phyloP scores from a whole-genome alignment of 495 filamentous ascomycete genomes.

The Xylaria acuta region DNA sequence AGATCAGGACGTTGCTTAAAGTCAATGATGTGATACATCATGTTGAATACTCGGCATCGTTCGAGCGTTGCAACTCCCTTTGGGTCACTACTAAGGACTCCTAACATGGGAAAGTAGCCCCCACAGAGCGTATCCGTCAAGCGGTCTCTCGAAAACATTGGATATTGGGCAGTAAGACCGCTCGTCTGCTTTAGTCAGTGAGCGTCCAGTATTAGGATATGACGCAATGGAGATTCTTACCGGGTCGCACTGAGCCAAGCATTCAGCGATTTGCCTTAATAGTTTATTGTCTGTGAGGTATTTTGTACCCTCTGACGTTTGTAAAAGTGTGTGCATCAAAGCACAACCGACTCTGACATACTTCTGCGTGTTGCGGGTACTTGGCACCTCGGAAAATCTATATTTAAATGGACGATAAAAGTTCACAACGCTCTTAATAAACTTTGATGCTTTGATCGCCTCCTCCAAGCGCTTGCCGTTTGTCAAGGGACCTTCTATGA shows the following conservation, averaged over 20 bases:
- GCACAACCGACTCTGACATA: constrained; percentile 91
- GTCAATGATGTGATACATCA: constrained; percentile 98
- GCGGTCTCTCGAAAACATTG: constrained; percentile 84
- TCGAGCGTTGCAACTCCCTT: constrained; percentile 91
- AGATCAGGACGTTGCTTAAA: constrained; percentile 88
- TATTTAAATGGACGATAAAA: constrained; percentile 98
- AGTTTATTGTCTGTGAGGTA: constrained; percentile 93
- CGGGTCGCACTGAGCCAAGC: constrained; percentile 87
- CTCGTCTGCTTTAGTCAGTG: constrained; percentile 65
- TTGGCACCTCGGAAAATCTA: constrained; percentile 83
- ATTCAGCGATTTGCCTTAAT: constrained; percentile 90
- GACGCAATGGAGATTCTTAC: constrained; percentile 43
- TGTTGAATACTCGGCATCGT: constrained; percentile 96
- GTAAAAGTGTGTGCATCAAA: constrained; percentile 82
- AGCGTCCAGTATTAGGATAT: neutral
- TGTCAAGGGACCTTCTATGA: constrained; percentile 93
- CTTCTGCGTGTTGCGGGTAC: constrained; percentile 89
- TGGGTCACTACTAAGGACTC: constrained; percentile 78
- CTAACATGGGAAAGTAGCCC: constrained; percentile 93
- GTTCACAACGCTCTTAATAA: constrained; percentile 89
- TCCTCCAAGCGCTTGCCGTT: constrained; percentile 92
- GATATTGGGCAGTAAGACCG: constrained; percentile 84
- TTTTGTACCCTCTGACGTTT: constrained; percentile 79
- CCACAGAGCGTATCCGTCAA: constrained; percentile 83
- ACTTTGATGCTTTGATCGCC: constrained; percentile 92